Evolutionary conservation across 2,329 filamentous ascomycete genomes (phyloP).

Genomic region (Alternaria atra): DNA sequence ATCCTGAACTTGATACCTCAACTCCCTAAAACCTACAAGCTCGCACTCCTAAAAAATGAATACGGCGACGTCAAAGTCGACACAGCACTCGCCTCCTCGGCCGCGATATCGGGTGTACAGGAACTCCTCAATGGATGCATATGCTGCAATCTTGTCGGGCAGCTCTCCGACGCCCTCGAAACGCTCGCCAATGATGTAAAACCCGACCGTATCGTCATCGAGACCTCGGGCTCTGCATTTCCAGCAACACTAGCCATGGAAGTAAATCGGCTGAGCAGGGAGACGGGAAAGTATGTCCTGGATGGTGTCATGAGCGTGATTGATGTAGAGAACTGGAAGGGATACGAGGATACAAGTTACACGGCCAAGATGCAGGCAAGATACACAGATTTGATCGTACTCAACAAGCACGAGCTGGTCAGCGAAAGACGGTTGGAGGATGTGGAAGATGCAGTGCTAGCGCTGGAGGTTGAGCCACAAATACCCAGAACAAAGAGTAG

Average conservation of each 20-base stretch:
- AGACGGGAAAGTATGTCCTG: conserved; percentile 74
- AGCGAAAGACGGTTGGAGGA: conserved; percentile 78
- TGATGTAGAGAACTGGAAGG: conserved; percentile 94
- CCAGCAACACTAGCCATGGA: conserved; percentile 91
- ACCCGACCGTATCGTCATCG: conserved; percentile 90
- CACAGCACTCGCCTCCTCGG: conserved; percentile 84
- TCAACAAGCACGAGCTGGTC: conserved; percentile 90
- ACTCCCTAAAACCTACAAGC: conserved; percentile 84
- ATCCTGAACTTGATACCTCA: conserved; percentile 94
- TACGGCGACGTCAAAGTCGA: conserved; percentile 95
- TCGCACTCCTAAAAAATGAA: conserved; percentile 97
- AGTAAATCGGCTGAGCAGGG: conserved; percentile 79
- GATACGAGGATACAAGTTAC: conserved; percentile 89
- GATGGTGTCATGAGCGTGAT: conserved; percentile 91
- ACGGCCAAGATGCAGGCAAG: conserved; percentile 87
- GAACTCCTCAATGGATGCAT: conserved; percentile 98
- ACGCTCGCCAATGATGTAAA: conserved; percentile 69
- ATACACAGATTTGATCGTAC: conserved; percentile 89
- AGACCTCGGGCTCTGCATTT: conserved; percentile 85
- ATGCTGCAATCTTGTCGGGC: conserved; percentile 97
- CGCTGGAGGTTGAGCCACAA: conserved; percentile 77
- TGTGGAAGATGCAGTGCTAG: conserved; percentile 79
- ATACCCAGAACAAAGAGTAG: conserved; percentile 86
- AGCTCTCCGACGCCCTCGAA: conserved; percentile 80
- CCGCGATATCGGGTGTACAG: conserved; percentile 85